Percentiles rank a stretch among this genome's conserved stretches.
These are phyloP conservation scores for Tillandsia leiboldiana DNA, from an alignment of 176 grass and related monocot species.

Conservation along the genomic window DNA sequence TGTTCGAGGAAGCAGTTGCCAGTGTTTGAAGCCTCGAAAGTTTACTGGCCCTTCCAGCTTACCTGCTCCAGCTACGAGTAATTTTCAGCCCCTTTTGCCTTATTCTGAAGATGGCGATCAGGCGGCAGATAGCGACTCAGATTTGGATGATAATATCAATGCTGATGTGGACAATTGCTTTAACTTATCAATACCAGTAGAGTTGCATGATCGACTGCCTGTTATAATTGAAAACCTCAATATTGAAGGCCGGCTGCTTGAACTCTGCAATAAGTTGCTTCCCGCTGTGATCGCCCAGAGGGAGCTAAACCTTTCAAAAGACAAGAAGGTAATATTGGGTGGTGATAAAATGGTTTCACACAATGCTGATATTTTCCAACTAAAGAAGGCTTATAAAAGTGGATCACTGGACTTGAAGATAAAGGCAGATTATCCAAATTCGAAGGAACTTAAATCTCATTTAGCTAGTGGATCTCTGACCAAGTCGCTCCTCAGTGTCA, in stretches of 20 bases:
- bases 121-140: slow-evolving; percentile 67
- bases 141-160: slow-evolving; percentile 90
- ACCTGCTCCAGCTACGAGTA: slow-evolving; percentile 27
- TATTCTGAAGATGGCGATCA: slow-evolving; percentile 68
- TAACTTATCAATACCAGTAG: slow-evolving; percentile 63
- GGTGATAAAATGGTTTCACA: slow-evolving; percentile 52
- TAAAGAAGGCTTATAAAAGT: slow-evolving; percentile 96
- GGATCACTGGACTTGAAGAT: slow-evolving; percentile 92
- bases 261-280: slow-evolving; percentile 83
- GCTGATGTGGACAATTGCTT: slow-evolving; percentile 52
- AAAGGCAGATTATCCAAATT: slow-evolving; percentile 93
- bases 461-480: slow-evolving; percentile 67
- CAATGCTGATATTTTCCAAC: slow-evolving; percentile 56
- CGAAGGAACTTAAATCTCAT: slow-evolving; percentile 83
- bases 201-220: slow-evolving; percentile 58
- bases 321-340: slow-evolving; percentile 70
- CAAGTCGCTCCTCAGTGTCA: slow-evolving; percentile 73
- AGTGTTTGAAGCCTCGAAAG: slow-evolving; percentile 92
- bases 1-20: slow-evolving; percentile 82
- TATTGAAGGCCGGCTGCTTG: slow-evolving; percentile 68
- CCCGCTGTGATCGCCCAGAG: slow-evolving; percentile 55
- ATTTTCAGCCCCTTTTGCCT: slow-evolving; percentile 51
- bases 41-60: slow-evolving; percentile 42
- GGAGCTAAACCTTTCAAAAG: slow-evolving; percentile 74
- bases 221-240: slow-evolving; percentile 51